Evolutionary conservation across 2,329 filamentous ascomycete genomes (phyloP).

Genomic region (Keithomyces neogunnii): DNA sequence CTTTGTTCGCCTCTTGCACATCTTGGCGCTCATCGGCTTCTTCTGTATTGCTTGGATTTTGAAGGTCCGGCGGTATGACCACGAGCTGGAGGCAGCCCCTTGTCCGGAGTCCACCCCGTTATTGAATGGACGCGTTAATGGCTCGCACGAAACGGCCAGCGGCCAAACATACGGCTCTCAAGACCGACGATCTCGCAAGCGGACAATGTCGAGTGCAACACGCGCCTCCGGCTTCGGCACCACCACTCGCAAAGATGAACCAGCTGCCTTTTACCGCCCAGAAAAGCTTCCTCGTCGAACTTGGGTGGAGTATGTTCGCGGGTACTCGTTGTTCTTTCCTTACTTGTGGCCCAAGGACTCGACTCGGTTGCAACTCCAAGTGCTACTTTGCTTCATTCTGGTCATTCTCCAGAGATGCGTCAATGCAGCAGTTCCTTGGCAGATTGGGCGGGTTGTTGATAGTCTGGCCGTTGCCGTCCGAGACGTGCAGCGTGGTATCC

Average conservation of each 20-base stretch:
- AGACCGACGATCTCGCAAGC: conserved; percentile 23
- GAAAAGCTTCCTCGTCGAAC: conserved; percentile 77
- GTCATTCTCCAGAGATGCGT: conserved; percentile 74
- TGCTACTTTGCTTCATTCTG: conserved; percentile 73
- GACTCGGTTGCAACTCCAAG: conserved; percentile 61
- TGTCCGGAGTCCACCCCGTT: conserved; percentile 56
- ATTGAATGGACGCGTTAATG: conserved; percentile 34
- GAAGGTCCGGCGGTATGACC: conserved; percentile 29
- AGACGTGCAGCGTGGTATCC: conserved; percentile 33
- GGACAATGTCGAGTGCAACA: conserved; percentile 31
- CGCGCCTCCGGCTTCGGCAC: conserved; percentile 19
- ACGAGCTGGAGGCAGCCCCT: conserved; percentile 30
- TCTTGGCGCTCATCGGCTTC: conserved; percentile 50
- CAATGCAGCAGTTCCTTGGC: conserved; percentile 77
- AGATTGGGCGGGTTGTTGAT: conserved; percentile 74
- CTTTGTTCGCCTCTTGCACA: conserved; percentile 57
- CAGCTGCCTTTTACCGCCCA: conserved; percentile 80
- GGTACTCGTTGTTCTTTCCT: conserved; percentile 89
- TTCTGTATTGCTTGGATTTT: conserved; percentile 32
- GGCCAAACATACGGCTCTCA: conserved; percentile 11
- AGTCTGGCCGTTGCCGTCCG: conserved; percentile 49
- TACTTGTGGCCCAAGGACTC: conserved; percentile 93
- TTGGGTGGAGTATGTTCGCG: conserved; percentile 93
- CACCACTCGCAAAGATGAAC: conserved; percentile 43
- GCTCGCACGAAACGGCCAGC: conserved; percentile 27